Percentiles rank a stretch among this genome's conserved stretches.
These are phyloP conservation scores for Rubia balearica DNA, from an alignment of 305 asterid genomes.

Conservation along the genomic window DNA sequence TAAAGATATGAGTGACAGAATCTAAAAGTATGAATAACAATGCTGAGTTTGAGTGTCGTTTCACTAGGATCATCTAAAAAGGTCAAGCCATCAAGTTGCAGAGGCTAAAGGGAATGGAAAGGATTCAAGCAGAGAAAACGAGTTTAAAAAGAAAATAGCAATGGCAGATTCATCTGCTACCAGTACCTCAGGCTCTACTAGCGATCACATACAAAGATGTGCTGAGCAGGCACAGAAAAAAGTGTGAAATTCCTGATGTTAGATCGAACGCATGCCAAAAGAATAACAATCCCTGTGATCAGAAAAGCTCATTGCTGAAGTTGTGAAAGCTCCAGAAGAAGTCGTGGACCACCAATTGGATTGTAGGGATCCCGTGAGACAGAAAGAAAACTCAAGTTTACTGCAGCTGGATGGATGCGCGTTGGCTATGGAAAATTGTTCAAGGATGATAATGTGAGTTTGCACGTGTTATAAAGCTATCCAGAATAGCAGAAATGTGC, in stretches of 20 bases:
- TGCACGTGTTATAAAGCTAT: not conserved
- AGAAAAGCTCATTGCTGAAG: constrained; percentile 16
- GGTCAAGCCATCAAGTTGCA: constrained; percentile 51
- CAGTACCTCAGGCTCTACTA: not conserved
- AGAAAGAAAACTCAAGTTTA: constrained; percentile 59
- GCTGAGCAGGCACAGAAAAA: constrained; percentile 31
- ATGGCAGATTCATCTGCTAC: constrained; percentile 29
- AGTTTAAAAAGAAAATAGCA: constrained; percentile 44
- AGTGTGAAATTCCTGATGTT: not conserved
- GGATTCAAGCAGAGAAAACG: constrained; percentile 34
- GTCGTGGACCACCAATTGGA: constrained; percentile 17
- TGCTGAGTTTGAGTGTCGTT: not conserved
- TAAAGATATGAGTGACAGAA: no score
- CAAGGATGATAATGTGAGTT: constrained; percentile 71
- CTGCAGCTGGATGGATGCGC: constrained; percentile 71
- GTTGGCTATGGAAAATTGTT: constrained; percentile 65
- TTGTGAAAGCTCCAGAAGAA: constrained; percentile 20
- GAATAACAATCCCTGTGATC: constrained; percentile 11
- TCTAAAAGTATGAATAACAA: not conserved
- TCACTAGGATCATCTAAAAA: constrained; percentile 47
- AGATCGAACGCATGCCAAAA: not conserved
- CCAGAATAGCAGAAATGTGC: no score
- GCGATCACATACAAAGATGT: constrained; percentile 10
- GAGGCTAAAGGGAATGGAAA: constrained; percentile 39
- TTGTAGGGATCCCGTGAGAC: constrained; percentile 33